Base-by-base conservation (phyloP, 202 grass and related monocot species). In the Sporobolus alterniflorus region DNA sequence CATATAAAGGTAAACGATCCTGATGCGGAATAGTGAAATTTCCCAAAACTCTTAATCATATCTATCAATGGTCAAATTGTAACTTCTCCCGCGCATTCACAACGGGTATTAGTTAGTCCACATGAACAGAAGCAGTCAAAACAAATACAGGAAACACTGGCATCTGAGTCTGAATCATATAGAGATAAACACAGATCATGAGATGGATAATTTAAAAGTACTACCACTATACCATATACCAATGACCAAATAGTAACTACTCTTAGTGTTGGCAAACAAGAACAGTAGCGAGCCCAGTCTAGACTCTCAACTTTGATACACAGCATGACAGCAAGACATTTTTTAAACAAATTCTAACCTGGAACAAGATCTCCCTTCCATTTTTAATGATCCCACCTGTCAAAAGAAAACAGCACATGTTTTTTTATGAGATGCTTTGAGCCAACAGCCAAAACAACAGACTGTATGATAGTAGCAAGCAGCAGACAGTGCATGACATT, bases 341-440 rank as follows among this genome's bases (percentile, higher is more conserved):
- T 5, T 1, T 9, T 0, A 36, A 21, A 82, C 31, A 61, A 17
- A 66, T 77, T 74, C 59, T 88, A 46, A 99, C 96, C 91, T 99
- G 96, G 51, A 96, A 82, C 65, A 99, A 65, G 15, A 99, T 96
- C 80, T 99, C 96, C 83, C 91, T 96, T 89, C 93, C 96, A 61
- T 88, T 84, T 81, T 85, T 90, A 39, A 99, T 94, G 73, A 94
- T 46, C 14, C 71, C 81, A 30, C 65, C 93, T 95, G 85, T 21
- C 9, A 57, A 10, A 26, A 44, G 34, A 51, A 49, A 29, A 20
- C 6, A 85, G 40, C 40, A 11, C 4, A n/a, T 20, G 13, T 48
- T 55, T 48, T 55, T 13, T 9, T 30, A 52, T 79, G 17, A 86
- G 61, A 78, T 14, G 17, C 62, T 73, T n/a, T 21, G 34, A 30